phyloP scores from a whole-genome alignment of 495 filamentous ascomycete genomes.

The Eremomyces bilateralis region DNA sequence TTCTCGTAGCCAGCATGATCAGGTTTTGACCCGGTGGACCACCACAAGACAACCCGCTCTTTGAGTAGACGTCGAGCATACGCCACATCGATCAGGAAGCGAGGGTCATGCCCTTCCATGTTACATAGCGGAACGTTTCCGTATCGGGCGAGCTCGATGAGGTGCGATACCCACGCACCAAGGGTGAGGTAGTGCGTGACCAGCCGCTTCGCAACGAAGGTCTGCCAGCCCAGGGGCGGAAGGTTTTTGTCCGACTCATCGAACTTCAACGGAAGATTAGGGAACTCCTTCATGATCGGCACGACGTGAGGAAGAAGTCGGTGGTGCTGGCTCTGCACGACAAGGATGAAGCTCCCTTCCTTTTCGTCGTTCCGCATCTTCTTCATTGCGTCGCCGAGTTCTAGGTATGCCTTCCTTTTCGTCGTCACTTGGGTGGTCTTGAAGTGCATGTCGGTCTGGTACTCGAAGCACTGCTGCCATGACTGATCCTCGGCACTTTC shows the following conservation, averaged over 20 bases:
- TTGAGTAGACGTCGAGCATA: conserved; percentile 80
- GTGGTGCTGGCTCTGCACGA: conserved; percentile 76
- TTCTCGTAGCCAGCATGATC: conserved; percentile 94
- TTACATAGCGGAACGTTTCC: conserved; percentile 92
- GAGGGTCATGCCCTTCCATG: conserved; percentile 77
- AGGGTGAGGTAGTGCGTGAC: conserved; percentile 79
- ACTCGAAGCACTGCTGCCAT: conserved; percentile 66
- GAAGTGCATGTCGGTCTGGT: conserved; percentile 76
- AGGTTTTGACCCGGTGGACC: conserved; percentile 64
- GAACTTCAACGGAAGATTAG: conserved; percentile 54
- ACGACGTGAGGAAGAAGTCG: conserved; percentile 64
- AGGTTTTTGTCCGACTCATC: conserved; percentile 71
- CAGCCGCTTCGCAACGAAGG: conserved; percentile 64
- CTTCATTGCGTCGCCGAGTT: conserved; percentile 64
- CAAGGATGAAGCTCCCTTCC: conserved; percentile 51
- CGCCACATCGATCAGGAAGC: conserved; percentile 85
- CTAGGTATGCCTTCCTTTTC: conserved; percentile 65
- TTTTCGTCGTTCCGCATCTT: conserved; percentile 66
- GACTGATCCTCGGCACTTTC: conserved; percentile 39
- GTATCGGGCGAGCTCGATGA: conserved; percentile 70
- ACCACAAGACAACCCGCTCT: conserved; percentile 95
- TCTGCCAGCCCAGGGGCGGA: conserved; percentile 85
- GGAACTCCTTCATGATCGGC: conserved; percentile 65
- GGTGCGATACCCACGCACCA: conserved; percentile 75
- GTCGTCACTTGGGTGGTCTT: conserved; percentile 73